Percentiles rank a stretch among this genome's conserved stretches.
Evolutionary conservation across 352 stramenopile species (phyloP).

Genomic region (Phytophthora meadii): DNA sequence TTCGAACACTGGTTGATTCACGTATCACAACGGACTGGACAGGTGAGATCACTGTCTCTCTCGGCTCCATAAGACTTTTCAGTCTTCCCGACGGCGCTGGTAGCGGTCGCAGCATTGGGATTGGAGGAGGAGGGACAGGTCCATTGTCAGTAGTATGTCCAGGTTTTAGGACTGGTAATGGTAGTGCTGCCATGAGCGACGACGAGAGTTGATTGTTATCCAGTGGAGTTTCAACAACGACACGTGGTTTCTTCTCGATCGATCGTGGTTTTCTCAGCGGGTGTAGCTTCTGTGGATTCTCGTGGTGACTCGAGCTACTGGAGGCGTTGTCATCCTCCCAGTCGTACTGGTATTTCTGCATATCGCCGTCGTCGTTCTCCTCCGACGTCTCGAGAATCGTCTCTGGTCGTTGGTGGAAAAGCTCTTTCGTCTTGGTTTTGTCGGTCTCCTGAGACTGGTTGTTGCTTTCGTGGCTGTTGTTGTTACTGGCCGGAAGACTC

Average conservation of each 20-base stretch:
- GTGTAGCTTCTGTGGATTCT: constrained; percentile 20
- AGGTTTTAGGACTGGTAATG: constrained; percentile 13
- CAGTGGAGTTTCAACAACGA: neutral
- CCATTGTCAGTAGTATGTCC: constrained; percentile 5
- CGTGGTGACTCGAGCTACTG: constrained; percentile 3
- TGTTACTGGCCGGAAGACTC: constrained; percentile 6
- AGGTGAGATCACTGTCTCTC: constrained; percentile 4
- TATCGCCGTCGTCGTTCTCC: constrained; percentile 47
- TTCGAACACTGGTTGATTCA: constrained; percentile 21
- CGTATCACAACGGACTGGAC: constrained; percentile 15
- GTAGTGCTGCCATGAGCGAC: constrained; percentile 30
- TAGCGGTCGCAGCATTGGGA: constrained; percentile 25
- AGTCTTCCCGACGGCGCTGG: constrained; percentile 21
- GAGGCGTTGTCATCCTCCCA: constrained; percentile 43
- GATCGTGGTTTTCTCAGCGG: neutral
- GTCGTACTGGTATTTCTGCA: constrained; percentile 42
- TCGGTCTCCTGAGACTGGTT: constrained; percentile 25
- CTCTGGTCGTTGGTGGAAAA: constrained; percentile 38
- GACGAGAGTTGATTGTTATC: constrained; percentile 25
- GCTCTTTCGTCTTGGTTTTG: constrained; percentile 19
- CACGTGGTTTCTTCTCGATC: neutral
- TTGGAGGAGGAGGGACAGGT: constrained; percentile 21
- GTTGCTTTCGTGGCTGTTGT: constrained; percentile 17
- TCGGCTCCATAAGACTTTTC: constrained; percentile 7
- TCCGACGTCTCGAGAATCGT: constrained; percentile 63